Evolutionary conservation across 331 rosid species (phyloP), one percentile per base, ranked within the genome.

Genomic region (Dryas integrifolia): DNA sequence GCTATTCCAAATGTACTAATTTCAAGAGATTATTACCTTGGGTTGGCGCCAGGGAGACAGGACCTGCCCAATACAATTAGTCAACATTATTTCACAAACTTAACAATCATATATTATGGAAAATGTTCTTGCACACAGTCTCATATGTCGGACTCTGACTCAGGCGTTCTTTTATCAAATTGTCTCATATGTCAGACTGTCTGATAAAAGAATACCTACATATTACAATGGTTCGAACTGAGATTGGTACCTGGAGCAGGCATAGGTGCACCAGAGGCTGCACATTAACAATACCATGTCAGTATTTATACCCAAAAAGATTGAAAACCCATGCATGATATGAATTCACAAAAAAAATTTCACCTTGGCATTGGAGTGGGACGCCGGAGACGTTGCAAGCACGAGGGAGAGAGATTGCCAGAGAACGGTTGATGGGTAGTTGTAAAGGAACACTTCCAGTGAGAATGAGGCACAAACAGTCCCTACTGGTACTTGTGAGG

Each of bases 371-470:
- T 72, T 88, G 96, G 76, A 94, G 71, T 0, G 94, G 92, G 65
- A 94, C 88, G 41, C 90, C 85, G 0, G 91, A 80, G 87, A 87
- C 76, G 79, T 86, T 86, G 84, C 98, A 94, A 43, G 94, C 97
- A 18, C 91, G 90, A 71, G 98, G 96, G 58, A 91, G 97, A 72
- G 96, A 84, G 38, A 89, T 64, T 76, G 92, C 98, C 14, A 86
- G 65, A 2, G 95, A 66, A 44, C 90, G 72, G 46, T 86, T 91
- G 73, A 91, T 61, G 9, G 96, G 96, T n/a, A 89, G 0, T 75
- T 53, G 88, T 75, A 91, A 79, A 26, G 95, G 92, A 78, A 88
- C 79, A 7, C 73, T 80, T 8, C 85, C 92, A 0, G 90, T 88
- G 0, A 89, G 74, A 67, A 94, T 4, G 72, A 86, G 90, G 84